Evolutionary conservation across 129 eudicot genomes (phyloP), one percentile per base, ranked within the genome.

Genomic region (Kitagawia praeruptora): DNA sequence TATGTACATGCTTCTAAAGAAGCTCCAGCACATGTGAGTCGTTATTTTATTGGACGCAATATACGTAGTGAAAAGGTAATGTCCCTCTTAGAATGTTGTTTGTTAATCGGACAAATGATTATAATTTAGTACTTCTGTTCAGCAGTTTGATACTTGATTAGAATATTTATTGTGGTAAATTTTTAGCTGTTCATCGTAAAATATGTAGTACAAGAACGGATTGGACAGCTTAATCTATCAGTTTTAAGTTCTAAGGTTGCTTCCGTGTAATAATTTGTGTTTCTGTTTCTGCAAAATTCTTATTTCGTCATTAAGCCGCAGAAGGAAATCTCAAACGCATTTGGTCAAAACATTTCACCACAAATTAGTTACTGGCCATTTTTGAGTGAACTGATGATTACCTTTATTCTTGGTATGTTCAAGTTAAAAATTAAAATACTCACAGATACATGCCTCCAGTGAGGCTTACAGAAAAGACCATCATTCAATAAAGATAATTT

Each of bases 1-100:
- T 87, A 89, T 82, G 93, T 89, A 79, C 93, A 89, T 80, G 93
- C 93, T 21, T 89, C 93, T 61, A 86, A 84, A 56, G 85, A 85
- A 77, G 86, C 85, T 78, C 78, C 85, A 9, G 38, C 34, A 41
- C 86, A 83, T 80, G 80, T 72, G 48, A 89, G 93, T 75, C 88
- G 78, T 19, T 64, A 85, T 58, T 89, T 89, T 77, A 48, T 69
- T 39, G 83, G 88, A 74, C 83, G 93, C 58, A 79, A 89, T 78
- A 89, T 89, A 73, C 87, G 86, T 74, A 89, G 93, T 75, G 93
- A 85, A 27, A 87, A 87, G 89, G 93, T 89, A 81, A 56, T 80
- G 27, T 37, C 74, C 70, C 75, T 51, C 44, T 78, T 21, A 4
- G 37, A 42, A 31, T 12, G 21, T 48, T 45, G 48, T 39, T 34